These are phyloP conservation scores for Sugiyamaella japonica DNA, from an alignment of 1,139 yeast species.

Conservation along the genomic window DNA sequence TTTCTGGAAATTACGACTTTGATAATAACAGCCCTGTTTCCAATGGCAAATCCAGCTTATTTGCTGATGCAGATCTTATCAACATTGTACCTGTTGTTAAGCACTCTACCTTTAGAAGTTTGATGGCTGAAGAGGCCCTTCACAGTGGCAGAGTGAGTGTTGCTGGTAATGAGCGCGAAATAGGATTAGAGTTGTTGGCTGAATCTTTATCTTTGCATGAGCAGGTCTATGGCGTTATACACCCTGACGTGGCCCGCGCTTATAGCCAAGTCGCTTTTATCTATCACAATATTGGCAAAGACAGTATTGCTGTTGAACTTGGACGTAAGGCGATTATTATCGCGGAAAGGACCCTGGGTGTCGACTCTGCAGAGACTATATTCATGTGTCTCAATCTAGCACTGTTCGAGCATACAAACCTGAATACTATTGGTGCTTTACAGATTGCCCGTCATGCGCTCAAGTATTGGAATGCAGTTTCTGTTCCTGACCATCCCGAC, in stretches of 20 bases:
- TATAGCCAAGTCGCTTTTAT: constrained; percentile 65
- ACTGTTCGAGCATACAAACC: constrained; percentile 62
- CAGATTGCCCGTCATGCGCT: constrained; percentile 63
- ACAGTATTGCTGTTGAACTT: constrained; percentile 61
- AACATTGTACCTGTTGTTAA: constrained; percentile 73
- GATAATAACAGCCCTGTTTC: constrained; percentile 28
- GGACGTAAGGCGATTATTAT: constrained; percentile 72
- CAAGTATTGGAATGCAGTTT: constrained; percentile 54
- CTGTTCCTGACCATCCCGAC: constrained; percentile 66
- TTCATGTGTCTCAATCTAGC: constrained; percentile 76
- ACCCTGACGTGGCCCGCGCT: constrained; percentile 74
- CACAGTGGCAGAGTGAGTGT: constrained; percentile 48
- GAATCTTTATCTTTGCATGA: constrained; percentile 76
- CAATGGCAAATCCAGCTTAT: constrained; percentile 39
- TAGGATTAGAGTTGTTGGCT: constrained; percentile 49
- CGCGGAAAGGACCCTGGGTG: constrained; percentile 77
- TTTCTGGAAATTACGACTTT: constrained; percentile 53
- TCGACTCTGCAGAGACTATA: constrained; percentile 75
- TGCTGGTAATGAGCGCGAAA: constrained; percentile 37
- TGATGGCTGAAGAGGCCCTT: constrained; percentile 74
- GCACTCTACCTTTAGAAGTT: constrained; percentile 64
- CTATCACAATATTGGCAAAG: constrained; percentile 61
- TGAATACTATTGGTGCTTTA: constrained; percentile 61
- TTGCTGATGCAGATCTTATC: constrained; percentile 53
- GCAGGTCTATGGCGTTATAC: constrained; percentile 80